Percentiles rank a stretch among this genome's conserved stretches.
These are phyloP conservation scores for Cladosporium austrohemisphaericum DNA, from an alignment of 2,329 filamentous ascomycete genomes.

Conservation along the genomic window DNA sequence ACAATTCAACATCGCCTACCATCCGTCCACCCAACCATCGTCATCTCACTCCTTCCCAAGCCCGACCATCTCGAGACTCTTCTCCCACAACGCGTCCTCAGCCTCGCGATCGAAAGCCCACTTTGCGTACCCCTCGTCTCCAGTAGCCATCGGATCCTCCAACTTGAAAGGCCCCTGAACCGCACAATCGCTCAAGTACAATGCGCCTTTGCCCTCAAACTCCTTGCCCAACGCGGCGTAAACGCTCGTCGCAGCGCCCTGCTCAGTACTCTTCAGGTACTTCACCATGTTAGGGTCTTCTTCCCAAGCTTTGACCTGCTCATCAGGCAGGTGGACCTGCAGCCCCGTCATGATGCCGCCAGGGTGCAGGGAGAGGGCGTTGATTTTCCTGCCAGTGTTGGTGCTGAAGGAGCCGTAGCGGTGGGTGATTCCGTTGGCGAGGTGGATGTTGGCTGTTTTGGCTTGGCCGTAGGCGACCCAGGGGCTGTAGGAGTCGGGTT, in stretches of 20 bases:
- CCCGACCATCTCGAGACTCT: constrained; percentile 30
- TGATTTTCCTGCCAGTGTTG: constrained; percentile 34
- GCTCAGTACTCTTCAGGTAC: constrained; percentile 33
- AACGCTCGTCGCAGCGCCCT: constrained; percentile 50
- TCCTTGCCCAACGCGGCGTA: constrained; percentile 43
- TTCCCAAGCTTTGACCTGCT: constrained; percentile 17
- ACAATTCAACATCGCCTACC: too few relatives aligned
- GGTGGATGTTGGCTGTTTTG: constrained; percentile 41
- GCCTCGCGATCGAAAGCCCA: constrained; percentile 39
- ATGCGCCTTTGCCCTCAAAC: constrained; percentile 41
- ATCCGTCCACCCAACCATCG: not conserved
- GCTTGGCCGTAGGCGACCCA: constrained; percentile 20
- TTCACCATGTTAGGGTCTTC: constrained; percentile 19
- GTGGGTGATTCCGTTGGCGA: constrained; percentile 52
- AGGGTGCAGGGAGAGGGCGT: constrained; percentile 46
- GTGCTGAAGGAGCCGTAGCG: constrained; percentile 42
- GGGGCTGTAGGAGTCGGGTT: constrained; percentile 17
- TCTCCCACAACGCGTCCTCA: constrained; percentile 42
- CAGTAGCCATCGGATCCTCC: constrained; percentile 19
- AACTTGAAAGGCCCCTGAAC: constrained; percentile 31
- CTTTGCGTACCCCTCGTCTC: constrained; percentile 29
- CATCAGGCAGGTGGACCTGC: constrained; percentile 17
- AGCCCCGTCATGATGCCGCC: constrained; percentile 39
- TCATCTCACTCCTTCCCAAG: constrained; percentile 9
- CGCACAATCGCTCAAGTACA: constrained; percentile 45